Evolutionary conservation across 2,329 filamentous ascomycete species (phyloP).

Genomic region (Rosellinia necatrix): DNA sequence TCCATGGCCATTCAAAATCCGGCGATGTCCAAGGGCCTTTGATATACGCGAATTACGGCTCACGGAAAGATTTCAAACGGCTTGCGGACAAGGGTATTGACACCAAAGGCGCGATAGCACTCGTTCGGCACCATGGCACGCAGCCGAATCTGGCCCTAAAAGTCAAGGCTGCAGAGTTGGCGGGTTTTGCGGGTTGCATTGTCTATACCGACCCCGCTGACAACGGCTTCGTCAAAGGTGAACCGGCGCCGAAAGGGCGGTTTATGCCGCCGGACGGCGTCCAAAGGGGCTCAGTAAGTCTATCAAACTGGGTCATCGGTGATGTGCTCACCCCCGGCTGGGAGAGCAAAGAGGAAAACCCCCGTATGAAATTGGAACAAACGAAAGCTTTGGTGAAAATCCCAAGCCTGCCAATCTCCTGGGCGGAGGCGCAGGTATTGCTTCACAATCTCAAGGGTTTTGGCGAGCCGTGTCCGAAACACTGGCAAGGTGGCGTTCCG

Average conservation of each 20-base stretch:
- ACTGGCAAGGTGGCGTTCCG: conserved; percentile 79
- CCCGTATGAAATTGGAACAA: conserved; percentile 70
- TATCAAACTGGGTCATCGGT: conserved; percentile 82
- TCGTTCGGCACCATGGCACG: conserved; percentile 80
- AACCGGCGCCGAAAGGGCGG: conserved; percentile 74
- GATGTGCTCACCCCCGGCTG: conserved; percentile 92
- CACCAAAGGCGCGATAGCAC: conserved; percentile 77
- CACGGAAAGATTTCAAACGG: conserved; percentile 77
- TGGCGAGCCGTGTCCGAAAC: conserved; percentile 68
- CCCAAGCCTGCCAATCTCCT: conserved; percentile 86
- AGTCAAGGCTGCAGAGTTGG: conserved; percentile 85
- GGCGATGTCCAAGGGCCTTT: conserved; percentile 86
- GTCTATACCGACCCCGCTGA: conserved; percentile 91
- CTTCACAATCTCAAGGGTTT: conserved; percentile 76
- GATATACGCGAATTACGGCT: conserved; percentile 92
- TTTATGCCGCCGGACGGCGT: conserved; percentile 83
- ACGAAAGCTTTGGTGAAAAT: conserved; percentile 78
- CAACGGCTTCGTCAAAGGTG: conserved; percentile 77
- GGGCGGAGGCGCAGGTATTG: conserved; percentile 83
- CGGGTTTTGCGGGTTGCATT: conserved; percentile 84
- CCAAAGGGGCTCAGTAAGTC: conserved; percentile 78
- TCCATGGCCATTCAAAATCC: conserved; percentile 86
- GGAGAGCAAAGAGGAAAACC: conserved; percentile 69
- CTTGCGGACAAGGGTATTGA: conserved; percentile 74
- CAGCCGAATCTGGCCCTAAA: conserved; percentile 77